Base-by-base conservation (phyloP, 192 early-diverging fungal species). In the Chytriomyces hyalinus region DNA sequence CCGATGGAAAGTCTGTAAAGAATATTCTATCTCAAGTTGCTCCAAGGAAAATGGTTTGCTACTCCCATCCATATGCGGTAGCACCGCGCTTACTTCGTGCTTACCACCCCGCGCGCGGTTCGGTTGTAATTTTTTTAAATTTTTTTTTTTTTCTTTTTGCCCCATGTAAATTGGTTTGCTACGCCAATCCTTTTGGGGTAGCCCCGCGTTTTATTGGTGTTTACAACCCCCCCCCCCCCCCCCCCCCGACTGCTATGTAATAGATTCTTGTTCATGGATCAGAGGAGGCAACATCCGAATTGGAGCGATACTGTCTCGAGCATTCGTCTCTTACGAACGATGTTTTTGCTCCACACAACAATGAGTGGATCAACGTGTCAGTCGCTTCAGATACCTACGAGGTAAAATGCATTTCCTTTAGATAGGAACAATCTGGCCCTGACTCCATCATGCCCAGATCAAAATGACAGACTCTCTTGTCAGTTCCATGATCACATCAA, bases 391-490 rank as follows among this genome's bases (percentile, higher is more conserved):
- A 97, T 70, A 90, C 95, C 49, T 95, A 94, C 81, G 90, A 92
- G 72, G 90, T 96, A 53, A 6, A 73, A 49, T 36, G 36, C 2
- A 36, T 36, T 36, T 36, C 36, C 36, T 36, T 36, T 36, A 0
- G 36, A 36, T 36, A 36, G 0, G 36, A 36, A 36, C 36, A 36
- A 36, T 2, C 2, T 2, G 36, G 4, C 36, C 4, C 36, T 36
- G 36, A 36, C 36, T 36, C 36, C 36, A 36, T 36, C 36, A 17
- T 49, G 9, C 17, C 77, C 50, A 81, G 80, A 71, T 84, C 61
- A 90, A 91, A 76, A 82, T 99, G 46, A 94, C 97, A 4, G 96
- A 99, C 84, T 91, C 94, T 53, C 87, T 99, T 6, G 90, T 96
- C 53, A 91, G 86, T 62, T 92, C 93, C 0, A 76, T 95, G 15